Base-by-base conservation (phyloP, 192 early-diverging fungal genomes). In the Coemansia sp. region DNA sequence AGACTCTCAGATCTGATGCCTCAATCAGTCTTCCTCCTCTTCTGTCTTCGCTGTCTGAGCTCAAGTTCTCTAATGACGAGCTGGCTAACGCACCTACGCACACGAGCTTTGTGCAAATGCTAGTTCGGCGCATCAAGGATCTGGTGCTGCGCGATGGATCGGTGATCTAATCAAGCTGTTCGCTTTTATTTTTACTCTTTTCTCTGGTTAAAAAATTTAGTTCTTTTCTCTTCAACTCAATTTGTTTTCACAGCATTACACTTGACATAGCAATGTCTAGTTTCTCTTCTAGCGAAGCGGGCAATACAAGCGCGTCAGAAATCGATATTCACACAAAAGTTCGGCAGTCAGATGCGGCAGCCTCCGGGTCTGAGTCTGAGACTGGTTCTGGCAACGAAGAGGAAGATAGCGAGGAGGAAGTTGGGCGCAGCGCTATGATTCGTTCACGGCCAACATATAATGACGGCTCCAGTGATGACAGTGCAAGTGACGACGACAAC, bases 91-190 rank as follows among this genome's bases (percentile, higher is more conserved):
- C 71, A 2, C 53, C 61, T 10, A 64, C 63, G 0, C 77, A 80
- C 41, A 66, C 38, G 9, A 70, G 67, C 64, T 80, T 80, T 57
- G 66, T 80, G 22, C 69, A 70, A 48, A 80, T 80, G 77, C 63
- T 80, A 9, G 59, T 73, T 7, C 54, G 76, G 2, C 62, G 67
- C 37, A 68, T 73, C 42, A 72, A 73, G 54, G 76, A 79, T 12
- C 54, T 79, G 27, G 60, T 79, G 18, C 60, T 73, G 53, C 69
- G 76, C 21, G 70, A 79, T 46, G 55, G 53, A 23, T 61, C 65
- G 4, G 30, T 46, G 0, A 46, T 61, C n/a, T 73, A 56, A 53
- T 64, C n/a, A n/a, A n/a, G n/a, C n/a, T n/a, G n/a, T 47, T 57
- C n/a, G 8, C 37, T 47, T 46, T 44, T 6, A 33, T 57, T 46